phyloP scores from a whole-genome alignment of 2,329 filamentous ascomycete genomes.

The Xylariaceae sp. region DNA sequence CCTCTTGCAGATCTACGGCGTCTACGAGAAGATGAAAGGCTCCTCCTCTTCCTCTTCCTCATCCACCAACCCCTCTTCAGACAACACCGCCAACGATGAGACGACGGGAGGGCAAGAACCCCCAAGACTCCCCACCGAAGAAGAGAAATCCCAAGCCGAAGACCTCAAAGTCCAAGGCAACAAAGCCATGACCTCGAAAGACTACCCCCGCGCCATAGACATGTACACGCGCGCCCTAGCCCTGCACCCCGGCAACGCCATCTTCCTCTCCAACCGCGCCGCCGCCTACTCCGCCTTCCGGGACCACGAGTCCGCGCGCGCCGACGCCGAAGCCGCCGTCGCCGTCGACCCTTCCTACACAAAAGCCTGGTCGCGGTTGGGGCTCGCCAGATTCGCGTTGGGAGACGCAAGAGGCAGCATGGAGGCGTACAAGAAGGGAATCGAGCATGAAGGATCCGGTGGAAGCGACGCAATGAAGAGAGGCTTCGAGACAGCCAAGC shows the following conservation, averaged over 20 bases:
- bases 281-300: slow-evolving; percentile 83
- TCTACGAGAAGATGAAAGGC: slow-evolving; percentile 88
- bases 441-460: slow-evolving; percentile 89
- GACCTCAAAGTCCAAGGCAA: slow-evolving; percentile 87
- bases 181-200: slow-evolving; percentile 89
- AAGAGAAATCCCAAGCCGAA: slow-evolving; percentile 77
- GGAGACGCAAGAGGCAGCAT: slow-evolving; percentile 88
- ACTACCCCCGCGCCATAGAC: slow-evolving; percentile 78
- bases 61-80: slow-evolving; percentile 38
- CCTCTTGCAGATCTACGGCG: slow-evolving; percentile 85
- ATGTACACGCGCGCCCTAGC: slow-evolving; percentile 83
- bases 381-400: slow-evolving; percentile 85
- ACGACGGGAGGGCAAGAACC: too few species aligned
- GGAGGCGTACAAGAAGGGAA: slow-evolving; percentile 91
- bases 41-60: slow-evolving; percentile 38
- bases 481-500: slow-evolving; percentile 90
- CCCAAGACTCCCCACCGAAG: slow-evolving; percentile 42
- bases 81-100: slow-evolving; percentile 26
- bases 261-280: slow-evolving; percentile 96
- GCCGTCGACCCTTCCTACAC: slow-evolving; percentile 87
- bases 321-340: slow-evolving; percentile 88
- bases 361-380: slow-evolving; percentile 93
- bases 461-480: slow-evolving; percentile 97
- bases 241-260: slow-evolving; percentile 79
- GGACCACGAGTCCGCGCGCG: slow-evolving; percentile 77